Base-by-base conservation (phyloP, 2,329 filamentous ascomycete genomes). In the Huntiella moniliformis region DNA sequence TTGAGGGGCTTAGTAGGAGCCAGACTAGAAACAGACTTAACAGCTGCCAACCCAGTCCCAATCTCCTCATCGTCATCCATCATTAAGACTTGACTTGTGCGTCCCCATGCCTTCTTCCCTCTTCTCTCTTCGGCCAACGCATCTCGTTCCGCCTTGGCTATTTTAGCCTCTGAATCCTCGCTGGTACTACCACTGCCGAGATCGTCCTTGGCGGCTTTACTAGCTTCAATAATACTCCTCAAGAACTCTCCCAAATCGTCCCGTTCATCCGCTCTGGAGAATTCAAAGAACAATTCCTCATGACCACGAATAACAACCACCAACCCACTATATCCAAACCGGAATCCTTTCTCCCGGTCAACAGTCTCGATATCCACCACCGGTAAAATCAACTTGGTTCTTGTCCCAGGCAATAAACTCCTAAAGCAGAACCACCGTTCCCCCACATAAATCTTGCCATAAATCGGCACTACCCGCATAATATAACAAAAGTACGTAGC, bases 231-330 rank as follows among this genome's bases (percentile, higher is more conserved):
- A 16, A 42, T 13, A 11, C 28, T 22, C 4, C 46, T 44, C 7
- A 49, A 12, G 31, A 45, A 18, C n/a, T 43, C 32, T 17, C 75
- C 76, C 56, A 87, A 95, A 59, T 96, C 88, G 56, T 98, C 88
- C 46, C 91, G 77, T 48, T 79, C 70, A 32, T 86, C 86, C 1
- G 73, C 67, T 41, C 78, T 73, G 44, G 74, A 73, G 56, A 96
- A 96, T 58, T 98, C 88, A 56, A 98, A 96, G 60, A 96, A 96
- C 1, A 98, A 65, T 60, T 96, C 91, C 58, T 96, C 91, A 51
- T 95, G 85, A 0, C 87, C 91, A 45, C 82, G 78, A 52, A 98
- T 92, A 4, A 93, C 82, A n/a, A 96, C 67, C 0, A 94, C 85
- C 36, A 98, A 70, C 4, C 87, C 91, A 15, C 84, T 81, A 54